Base-by-base conservation (phyloP, 176 grass and related monocot species). In the maize (Zea mays) region DNA sequence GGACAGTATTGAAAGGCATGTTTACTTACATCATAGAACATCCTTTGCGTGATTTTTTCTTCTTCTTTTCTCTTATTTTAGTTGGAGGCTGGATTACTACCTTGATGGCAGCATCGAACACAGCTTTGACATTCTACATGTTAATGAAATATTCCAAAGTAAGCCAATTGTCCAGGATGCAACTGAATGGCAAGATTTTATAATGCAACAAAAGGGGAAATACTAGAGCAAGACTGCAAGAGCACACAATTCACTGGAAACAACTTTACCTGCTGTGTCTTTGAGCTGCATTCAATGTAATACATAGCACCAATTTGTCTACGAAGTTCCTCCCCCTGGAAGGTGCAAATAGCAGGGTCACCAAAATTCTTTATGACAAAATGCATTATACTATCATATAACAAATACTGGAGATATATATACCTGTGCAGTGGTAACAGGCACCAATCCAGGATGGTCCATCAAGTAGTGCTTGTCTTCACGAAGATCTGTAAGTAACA, bases 211-310 rank as follows among this genome's bases (percentile, higher is more conserved):
- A 65, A 69, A 72, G 11, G 1, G 51, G 8, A 64, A 56, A 50
- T 46, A 55, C 38, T 71, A 47, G 27, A 71, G 45, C 46, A 70
- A n/a, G n/a, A n/a, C n/a, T n/a, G n/a, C n/a, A n/a, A 63, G 21
- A 57, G 55, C 56, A 56, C 34, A 57, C 48, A 5, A 40, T 81
- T 57, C 40, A 15, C 33, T 56, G 49, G 21, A 35, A 76, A 47
- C 20, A 85, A 65, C 41, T 80, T 76, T 67, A 95, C 96, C 92
- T 95, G 96, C 64, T 99, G 96, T 73, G 96, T 99, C 89, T 93
- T 99, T 85, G 96, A 99, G 77, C 96, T 99, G 79, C 96, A 99
- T n/a, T 99, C 96, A 17, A 93, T 79, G 81, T 99, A 99, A 92
- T 92, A 93, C 54, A 82, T 67, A 65, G 92, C 96, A 64, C 92